Base-by-base conservation (phyloP, 2,329 filamentous ascomycete genomes). In the Fusarium sp. region DNA sequence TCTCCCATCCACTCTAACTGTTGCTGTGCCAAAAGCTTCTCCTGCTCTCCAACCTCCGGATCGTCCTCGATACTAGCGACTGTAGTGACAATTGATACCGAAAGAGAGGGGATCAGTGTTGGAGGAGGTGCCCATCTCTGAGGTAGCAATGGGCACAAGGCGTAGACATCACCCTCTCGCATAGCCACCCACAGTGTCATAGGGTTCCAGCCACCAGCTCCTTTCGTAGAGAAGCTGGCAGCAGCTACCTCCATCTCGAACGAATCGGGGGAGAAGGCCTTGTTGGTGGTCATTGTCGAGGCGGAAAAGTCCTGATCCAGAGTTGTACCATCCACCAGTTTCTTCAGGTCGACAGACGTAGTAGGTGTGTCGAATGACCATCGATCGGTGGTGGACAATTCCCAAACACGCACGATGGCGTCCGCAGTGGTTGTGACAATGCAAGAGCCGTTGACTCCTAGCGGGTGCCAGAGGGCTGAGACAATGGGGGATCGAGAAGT, bases 181-280 rank as follows among this genome's bases (percentile, higher is more conserved):
- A 97, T 99, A n/a, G 93, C 93, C 47, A 98, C 81, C 92, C 94
- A 99, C 10, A 99, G 82, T 1, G 95, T 98, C 91, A 97, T 97
- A 9, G 93, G 88, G 7, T 93, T 91, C 95, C 95, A 99, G 50
- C 93, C 93, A 12, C 93, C 94, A 7, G 85, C 85, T 32, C 81
- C 82, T 63, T 83, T 82, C 11, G 80, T 80, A 32, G 84, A 81
- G 78, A 99, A 99, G 73, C 88, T 91, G 46, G 93, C 93, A 2
- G 93, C 89, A 5, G 93, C 92, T 22, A 96, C 92, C 72, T 97
- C 91, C 89, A 99, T 96, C 73, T 98, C 93, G 57, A 96, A 89
- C 2, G 86, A 87, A 74, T 98, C 93, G 0, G 93, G 91, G 1
- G 93, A 97, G 70, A 96, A 98, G 9, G 88, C 89, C 68, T 90